Conservation (phyloP, 441 rosid genomes). For the Geranium incanum region DNA sequence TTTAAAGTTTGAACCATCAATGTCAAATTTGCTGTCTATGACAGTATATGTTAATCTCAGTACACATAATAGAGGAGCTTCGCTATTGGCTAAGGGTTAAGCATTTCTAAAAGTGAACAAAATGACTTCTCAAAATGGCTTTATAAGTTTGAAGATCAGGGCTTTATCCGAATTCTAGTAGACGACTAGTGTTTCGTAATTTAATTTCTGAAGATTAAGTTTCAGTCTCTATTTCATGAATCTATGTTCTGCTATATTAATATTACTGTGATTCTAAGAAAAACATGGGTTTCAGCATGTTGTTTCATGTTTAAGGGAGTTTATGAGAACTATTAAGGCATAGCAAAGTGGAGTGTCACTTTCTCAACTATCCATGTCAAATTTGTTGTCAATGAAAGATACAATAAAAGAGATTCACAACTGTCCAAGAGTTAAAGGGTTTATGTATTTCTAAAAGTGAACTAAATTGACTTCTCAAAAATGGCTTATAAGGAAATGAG, state of each 20-base stretch:
- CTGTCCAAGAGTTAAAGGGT: background rate
- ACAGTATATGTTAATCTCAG: too few species aligned
- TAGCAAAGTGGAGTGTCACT: background rate
- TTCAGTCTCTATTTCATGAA: background rate
- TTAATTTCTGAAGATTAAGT: background rate
- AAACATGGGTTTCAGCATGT: background rate
- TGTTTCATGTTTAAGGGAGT: background rate
- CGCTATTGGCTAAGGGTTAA: too few species aligned
- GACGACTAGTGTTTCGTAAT: background rate
- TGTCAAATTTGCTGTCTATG: too few species aligned
- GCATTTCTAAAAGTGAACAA: too few species aligned
- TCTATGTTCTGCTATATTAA: background rate
- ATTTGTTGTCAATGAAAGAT: background rate
- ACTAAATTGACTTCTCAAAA: background rate
- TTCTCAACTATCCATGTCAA: background rate
- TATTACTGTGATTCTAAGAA: background rate
- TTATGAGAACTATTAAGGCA: background rate
- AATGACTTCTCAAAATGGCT: too few species aligned
- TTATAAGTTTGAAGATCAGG: background rate
- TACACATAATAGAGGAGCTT: too few species aligned
- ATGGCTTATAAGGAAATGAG: background rate
- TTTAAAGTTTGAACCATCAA: too few species aligned
- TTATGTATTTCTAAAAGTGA: background rate
- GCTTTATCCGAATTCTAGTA: slow-evolving; percentile 1
- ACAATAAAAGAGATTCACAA: background rate